Percentiles rank a stretch among this genome's conserved stretches.
Evolutionary conservation across 164 flowering plant species (phyloP).

Genomic region (Tetrastigma voinierianum): DNA sequence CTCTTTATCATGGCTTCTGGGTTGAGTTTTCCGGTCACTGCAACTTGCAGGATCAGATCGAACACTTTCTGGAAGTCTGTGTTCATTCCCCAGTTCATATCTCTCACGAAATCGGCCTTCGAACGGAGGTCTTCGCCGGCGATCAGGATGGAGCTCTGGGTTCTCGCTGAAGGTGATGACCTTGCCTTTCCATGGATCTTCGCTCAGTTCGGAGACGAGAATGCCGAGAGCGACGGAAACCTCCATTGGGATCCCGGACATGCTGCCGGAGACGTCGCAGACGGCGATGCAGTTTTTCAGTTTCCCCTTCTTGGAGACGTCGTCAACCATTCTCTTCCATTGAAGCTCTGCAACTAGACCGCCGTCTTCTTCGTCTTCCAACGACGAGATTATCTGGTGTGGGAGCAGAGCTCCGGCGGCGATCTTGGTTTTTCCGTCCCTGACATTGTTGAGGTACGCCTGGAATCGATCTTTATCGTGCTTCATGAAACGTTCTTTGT

Average conservation of each 20-base stretch:
- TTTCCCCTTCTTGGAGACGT: slow-evolving; percentile 42
- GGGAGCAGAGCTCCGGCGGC: slow-evolving; percentile 61
- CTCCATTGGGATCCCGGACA: slow-evolving; percentile 53
- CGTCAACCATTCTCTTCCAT: slow-evolving; percentile 50
- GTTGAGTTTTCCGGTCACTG: slow-evolving; percentile 34
- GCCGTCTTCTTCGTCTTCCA: slow-evolving; percentile 20
- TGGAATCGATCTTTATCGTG: slow-evolving; percentile 43
- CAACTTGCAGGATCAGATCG: slow-evolving; percentile 43
- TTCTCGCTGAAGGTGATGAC: slow-evolving; percentile 47
- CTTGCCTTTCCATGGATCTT: slow-evolving; percentile 67
- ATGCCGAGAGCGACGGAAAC: slow-evolving; percentile 51
- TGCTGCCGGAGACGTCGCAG: slow-evolving; percentile 56
- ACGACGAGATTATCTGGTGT: slow-evolving; percentile 26
- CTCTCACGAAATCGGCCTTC: slow-evolving; percentile 32
- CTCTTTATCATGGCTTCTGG: slow-evolving; percentile 39
- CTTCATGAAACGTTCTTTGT: slow-evolving; percentile 36
- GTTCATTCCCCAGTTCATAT: slow-evolving; percentile 44
- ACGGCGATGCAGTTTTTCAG: slow-evolving; percentile 47
- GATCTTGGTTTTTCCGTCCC: slow-evolving; percentile 40
- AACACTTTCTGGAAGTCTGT: slow-evolving; percentile 59
- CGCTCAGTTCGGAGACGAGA: slow-evolving; percentile 50
- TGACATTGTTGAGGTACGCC: slow-evolving; percentile 31
- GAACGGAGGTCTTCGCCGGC: slow-evolving; percentile 25
- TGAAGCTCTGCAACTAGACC: slow-evolving; percentile 27
- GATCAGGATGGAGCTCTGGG: slow-evolving; percentile 39